phyloP scores from a whole-genome alignment of 208 protist species.

The Trypanosoma scelopori region DNA sequence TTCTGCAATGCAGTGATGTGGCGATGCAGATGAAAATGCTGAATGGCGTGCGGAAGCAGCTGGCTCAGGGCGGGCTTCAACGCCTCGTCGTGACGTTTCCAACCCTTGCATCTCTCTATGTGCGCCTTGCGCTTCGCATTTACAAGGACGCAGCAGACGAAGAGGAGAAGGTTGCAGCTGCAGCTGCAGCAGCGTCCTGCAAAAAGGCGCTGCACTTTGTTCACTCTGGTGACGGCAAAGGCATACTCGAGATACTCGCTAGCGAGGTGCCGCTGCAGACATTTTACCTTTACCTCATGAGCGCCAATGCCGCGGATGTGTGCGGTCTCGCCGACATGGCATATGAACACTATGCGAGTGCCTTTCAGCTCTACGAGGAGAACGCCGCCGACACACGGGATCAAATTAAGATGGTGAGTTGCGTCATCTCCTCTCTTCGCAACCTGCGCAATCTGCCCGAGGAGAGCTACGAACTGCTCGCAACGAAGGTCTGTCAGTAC shows the following conservation, averaged over 20 bases:
- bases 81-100: constrained; percentile 85
- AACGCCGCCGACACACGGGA: constrained; percentile 75
- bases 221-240: constrained; percentile 72
- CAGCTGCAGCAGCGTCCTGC: constrained; percentile 2
- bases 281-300: constrained; percentile 88
- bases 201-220: constrained; percentile 51
- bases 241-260: constrained; percentile 69
- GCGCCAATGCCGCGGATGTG: constrained; percentile 71
- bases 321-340: constrained; percentile 73
- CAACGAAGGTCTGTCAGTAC: constrained; percentile 89
- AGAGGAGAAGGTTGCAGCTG: neutral
- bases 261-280: constrained; percentile 43
- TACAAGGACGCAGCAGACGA: constrained; percentile 15
- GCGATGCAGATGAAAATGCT: constrained; percentile 89
- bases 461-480: constrained; percentile 93
- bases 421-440: constrained; percentile 72
- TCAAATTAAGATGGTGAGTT: constrained; percentile 81
- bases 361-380: constrained; percentile 95
- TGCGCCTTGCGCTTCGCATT: constrained; percentile 63
- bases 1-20: constrained; percentile 80
- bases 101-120: constrained; percentile 81
- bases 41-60: constrained; percentile 80
- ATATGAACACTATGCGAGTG: constrained; percentile 91
- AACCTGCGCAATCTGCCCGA: constrained; percentile 50
- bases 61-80: constrained; percentile 83